phyloP scores from a whole-genome alignment of 768 basidiomycete genomes.

The Trametes cingulata region DNA sequence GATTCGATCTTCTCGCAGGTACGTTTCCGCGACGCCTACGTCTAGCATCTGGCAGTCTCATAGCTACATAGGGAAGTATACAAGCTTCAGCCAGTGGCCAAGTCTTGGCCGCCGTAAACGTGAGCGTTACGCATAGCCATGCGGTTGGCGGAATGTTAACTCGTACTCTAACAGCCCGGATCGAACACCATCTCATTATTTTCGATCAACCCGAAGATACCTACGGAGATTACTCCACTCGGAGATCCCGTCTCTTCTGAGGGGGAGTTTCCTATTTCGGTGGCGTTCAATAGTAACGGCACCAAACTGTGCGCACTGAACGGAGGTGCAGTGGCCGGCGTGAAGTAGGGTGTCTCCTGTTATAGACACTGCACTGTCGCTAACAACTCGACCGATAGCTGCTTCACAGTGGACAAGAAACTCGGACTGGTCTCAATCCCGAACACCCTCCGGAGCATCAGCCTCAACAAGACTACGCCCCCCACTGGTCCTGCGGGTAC shows the following conservation, averaged over 20 bases:
- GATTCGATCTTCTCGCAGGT: constrained; percentile 27
- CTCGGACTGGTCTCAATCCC: constrained; percentile 41
- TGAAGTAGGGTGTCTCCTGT: constrained; percentile 32
- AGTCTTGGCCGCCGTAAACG: constrained; percentile 25
- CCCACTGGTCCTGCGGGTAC: constrained; percentile 48
- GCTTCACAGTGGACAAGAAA: constrained; percentile 45
- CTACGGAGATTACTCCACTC: constrained; percentile 24
- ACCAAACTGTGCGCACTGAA: constrained; percentile 34
- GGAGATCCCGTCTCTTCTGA: constrained; percentile 26
- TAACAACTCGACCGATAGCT: constrained; percentile 30
- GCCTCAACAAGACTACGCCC: constrained; percentile 52
- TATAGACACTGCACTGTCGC: rapidly evolving
- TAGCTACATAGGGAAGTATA: constrained; percentile 14
- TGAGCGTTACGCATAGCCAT: background rate
- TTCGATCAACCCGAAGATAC: constrained; percentile 25
- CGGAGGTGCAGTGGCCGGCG: constrained; percentile 45
- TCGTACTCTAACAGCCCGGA: constrained; percentile 18
- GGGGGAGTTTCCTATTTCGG: constrained; percentile 32
- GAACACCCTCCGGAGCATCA: constrained; percentile 44
- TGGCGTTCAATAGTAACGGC: constrained; percentile 24
- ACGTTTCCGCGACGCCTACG: background rate
- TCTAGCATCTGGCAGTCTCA: too few relatives aligned
- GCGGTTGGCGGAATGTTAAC: background rate
- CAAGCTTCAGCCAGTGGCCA: constrained; percentile 24
- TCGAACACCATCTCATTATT: constrained; percentile 32